Base-by-base conservation (phyloP, 306 rosid genomes). In the Corylus americana region DNA sequence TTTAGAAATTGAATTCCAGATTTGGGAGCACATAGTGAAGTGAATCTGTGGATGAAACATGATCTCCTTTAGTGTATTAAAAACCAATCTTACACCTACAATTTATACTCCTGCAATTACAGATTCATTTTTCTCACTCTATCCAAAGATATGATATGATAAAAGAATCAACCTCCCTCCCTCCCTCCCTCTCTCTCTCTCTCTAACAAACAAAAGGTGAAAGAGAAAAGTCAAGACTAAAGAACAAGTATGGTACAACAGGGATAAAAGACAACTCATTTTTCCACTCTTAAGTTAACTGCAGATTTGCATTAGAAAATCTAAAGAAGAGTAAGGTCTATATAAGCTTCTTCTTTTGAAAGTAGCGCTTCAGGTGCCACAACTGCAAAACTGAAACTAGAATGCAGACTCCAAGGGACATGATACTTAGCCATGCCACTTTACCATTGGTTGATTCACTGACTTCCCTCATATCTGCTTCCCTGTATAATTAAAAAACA, bases 311-410 rank as follows among this genome's bases (percentile, higher is more conserved):
- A 70, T 63, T 57, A 73, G 61, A 74, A 84, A 77, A 55, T 55
- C 66, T 63, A 1, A 2, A 70, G 13, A 17, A 42, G 37, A 5
- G 31, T 68, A 77, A 44, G 55, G 50, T 80, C 82, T 89, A 91
- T 82, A 91, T 91, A 83, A 91, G 92, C 86, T 91, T 91, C 90
- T 91, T 91, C 88, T 87, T 91, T 71, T 51, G 77, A 61, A 87
- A 87, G 80, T 37, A 89, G 51, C 78, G 82, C 76, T 82, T 88
- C 86, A 88, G 63, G 77, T 79, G 25, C 83, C 48, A 79, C 59
- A 86, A 37, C 61, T 88, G 92, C 73, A 82, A 53, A 47, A 2
- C 85, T 1, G 89, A 77, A 81, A 72, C 88, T 11, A 47, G 22
- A 74, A 83, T 75, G 86, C 92, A 88, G 63, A 86, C 25, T 1